Evolutionary conservation across 441 rosid genomes (phyloP).

Genomic region (Erysimum pusillum): DNA sequence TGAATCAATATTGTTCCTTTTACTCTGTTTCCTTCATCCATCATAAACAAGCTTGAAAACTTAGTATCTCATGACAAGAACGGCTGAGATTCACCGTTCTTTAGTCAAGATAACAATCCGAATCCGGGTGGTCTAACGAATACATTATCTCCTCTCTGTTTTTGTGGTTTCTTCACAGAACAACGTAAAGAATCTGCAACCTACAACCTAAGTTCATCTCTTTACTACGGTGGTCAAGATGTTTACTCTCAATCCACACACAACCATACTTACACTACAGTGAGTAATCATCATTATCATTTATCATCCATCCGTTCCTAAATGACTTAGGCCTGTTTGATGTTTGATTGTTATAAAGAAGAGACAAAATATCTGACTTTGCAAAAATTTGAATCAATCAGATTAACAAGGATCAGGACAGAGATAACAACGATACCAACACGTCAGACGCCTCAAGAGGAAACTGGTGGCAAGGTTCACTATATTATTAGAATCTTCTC

Average conservation of each 20-base stretch:
- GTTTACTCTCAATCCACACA: conserved; percentile 58
- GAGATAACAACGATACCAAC: conserved; percentile 67
- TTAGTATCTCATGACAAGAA: not conserved
- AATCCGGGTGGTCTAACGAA: not conserved
- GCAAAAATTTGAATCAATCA: conserved; percentile 42
- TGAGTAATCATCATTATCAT: conserved; percentile 49
- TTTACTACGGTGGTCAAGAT: conserved; percentile 91
- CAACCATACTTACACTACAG: conserved; percentile 54
- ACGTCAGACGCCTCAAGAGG: conserved; percentile 78
- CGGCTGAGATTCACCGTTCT: not conserved
- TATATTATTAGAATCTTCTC: conserved; percentile 69
- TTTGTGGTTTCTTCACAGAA: conserved; percentile 46
- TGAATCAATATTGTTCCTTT: conserved; percentile 24
- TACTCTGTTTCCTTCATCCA: conserved; percentile 3
- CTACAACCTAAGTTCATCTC: conserved; percentile 83
- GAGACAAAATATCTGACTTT: conserved; percentile 9
- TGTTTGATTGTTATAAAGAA: not conserved
- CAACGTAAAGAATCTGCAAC: conserved; percentile 50
- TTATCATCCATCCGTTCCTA: not conserved
- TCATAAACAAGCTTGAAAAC: conserved; percentile 3
- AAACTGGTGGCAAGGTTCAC: conserved; percentile 98
- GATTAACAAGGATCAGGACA: conserved; percentile 64
- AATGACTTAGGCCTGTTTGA: not conserved
- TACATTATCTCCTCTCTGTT: conserved; percentile 14
- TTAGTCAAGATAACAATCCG: not conserved